These are phyloP conservation scores for Dioszegia aurantiaca DNA, from an alignment of 768 basidiomycete genomes.

Conservation along the genomic window DNA sequence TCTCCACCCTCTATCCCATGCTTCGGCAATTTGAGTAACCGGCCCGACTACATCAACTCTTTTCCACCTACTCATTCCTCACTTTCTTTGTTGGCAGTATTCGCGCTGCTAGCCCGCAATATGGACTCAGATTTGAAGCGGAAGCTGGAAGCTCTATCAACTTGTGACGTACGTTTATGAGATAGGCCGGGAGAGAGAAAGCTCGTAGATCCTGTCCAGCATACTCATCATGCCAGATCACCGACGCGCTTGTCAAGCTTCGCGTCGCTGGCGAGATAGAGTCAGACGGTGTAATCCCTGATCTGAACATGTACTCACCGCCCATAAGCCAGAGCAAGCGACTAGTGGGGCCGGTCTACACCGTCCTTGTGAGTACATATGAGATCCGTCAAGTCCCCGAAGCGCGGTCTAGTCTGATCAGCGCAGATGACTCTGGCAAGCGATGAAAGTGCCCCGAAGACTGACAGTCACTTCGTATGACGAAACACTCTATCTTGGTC, in stretches of 20 bases:
- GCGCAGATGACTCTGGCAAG: constrained; percentile 53
- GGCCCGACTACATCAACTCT: background rate
- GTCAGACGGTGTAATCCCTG: constrained; percentile 73
- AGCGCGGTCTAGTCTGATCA: background rate
- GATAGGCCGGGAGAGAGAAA: too few relatives aligned
- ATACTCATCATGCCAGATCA: too few relatives aligned
- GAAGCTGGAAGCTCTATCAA: constrained; percentile 11
- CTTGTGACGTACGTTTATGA: constrained; percentile 26
- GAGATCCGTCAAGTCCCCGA: background rate
- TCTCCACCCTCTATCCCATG: too few relatives aligned
- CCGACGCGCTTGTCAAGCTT: constrained; percentile 84
- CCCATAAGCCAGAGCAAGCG: constrained; percentile 51
- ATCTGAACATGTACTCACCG: constrained; percentile 64
- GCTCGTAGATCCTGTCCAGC: too few relatives aligned
- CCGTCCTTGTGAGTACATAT: constrained; percentile 61
- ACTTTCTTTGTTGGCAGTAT: too few relatives aligned
- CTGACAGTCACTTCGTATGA: constrained; percentile 68
- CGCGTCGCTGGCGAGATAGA: constrained; percentile 54
- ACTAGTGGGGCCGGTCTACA: constrained; percentile 81
- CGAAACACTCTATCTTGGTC: background rate
- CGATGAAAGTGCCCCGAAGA: constrained; percentile 59
- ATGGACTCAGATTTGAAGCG: constrained; percentile 3
- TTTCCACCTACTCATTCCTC: background rate
- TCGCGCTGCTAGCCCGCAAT: background rate
- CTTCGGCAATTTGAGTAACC: constrained; percentile 10